phyloP scores from a whole-genome alignment of 1,284 basidiomycete genomes.

The Naganishia sp. region DNA sequence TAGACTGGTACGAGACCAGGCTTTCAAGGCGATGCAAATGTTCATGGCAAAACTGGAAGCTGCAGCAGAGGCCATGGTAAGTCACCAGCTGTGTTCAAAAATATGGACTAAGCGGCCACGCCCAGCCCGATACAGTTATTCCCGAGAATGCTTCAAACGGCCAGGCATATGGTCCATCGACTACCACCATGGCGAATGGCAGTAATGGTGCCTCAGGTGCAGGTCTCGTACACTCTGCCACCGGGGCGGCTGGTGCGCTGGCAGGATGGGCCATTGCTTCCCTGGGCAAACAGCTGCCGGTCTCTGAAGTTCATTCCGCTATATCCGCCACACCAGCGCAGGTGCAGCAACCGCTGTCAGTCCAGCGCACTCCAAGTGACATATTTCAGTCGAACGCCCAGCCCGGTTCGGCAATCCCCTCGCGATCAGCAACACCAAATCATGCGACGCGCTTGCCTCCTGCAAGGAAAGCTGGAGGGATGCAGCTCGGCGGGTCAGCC shows the following conservation, averaged over 20 bases:
- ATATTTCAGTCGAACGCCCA: constrained; percentile 27
- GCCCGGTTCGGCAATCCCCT: constrained; percentile 11
- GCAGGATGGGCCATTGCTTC: constrained; percentile 94
- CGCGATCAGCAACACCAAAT: constrained; percentile 10
- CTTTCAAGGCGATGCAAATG: constrained; percentile 83
- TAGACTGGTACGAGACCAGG: constrained; percentile 87
- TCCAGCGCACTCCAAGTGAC: constrained; percentile 28
- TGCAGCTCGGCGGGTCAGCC: constrained; percentile 25
- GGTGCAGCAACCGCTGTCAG: constrained; percentile 33
- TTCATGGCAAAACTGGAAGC: constrained; percentile 81
- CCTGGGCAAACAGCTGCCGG: constrained; percentile 68
- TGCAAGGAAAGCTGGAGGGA: constrained; percentile 8
- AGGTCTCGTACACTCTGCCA: constrained; percentile 75
- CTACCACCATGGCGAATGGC: constrained; percentile 49
- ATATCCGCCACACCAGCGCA: constrained; percentile 55
- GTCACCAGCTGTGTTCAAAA: constrained; percentile 36
- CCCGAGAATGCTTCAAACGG: constrained; percentile 50
- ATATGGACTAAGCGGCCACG: constrained; percentile 1
- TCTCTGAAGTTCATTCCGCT: constrained; percentile 67
- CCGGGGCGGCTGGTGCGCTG: constrained; percentile 83
- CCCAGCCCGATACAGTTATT: constrained; percentile 68
- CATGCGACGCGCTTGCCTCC: constrained; percentile 2
- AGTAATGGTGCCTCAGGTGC: constrained; percentile 44
- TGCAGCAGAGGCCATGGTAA: constrained; percentile 75
- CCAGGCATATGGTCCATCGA: constrained; percentile 52